Percentiles rank a stretch among this genome's conserved stretches.
Evolutionary conservation across 78 protist species (phyloP).

Genomic region (Dictyostelium intermedium): DNA sequence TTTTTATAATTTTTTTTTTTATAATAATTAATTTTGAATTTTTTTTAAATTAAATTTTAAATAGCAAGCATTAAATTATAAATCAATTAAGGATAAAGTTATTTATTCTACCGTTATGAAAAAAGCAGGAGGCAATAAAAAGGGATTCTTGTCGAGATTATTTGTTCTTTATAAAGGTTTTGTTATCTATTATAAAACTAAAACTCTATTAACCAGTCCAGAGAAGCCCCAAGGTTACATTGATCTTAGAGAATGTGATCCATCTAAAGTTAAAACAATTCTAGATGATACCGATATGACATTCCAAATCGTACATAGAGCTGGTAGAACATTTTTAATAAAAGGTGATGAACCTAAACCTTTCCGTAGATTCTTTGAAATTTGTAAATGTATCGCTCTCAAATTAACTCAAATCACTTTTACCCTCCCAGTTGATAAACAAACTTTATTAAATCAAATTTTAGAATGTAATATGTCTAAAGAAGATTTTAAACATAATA

Average conservation of each 20-base stretch:
- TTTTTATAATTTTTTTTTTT: background rate
- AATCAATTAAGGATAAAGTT: slow-evolving; percentile 30
- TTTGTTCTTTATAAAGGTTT: slow-evolving; percentile 51
- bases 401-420: background rate
- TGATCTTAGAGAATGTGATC: slow-evolving; percentile 54
- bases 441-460: background rate
- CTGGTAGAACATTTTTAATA: slow-evolving; percentile 30
- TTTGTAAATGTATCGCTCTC: background rate
- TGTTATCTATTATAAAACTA: slow-evolving; percentile 46
- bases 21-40: background rate
- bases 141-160: slow-evolving; percentile 61
- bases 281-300: slow-evolving; percentile 32
- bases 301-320: slow-evolving; percentile 54
- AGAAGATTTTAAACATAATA: slow-evolving; percentile 1
- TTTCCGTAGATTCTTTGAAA: background rate
- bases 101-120: slow-evolving; percentile 49
- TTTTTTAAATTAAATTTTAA: background rate
- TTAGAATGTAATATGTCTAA: slow-evolving; percentile 2
- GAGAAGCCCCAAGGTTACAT: slow-evolving; percentile 77
- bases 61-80: background rate
- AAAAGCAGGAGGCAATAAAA: slow-evolving; percentile 73
- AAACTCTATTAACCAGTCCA: slow-evolving; percentile 12
- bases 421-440: background rate
- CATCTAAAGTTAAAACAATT: slow-evolving; percentile 30
- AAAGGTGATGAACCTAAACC: slow-evolving; percentile 1